Base-by-base conservation (phyloP, 2,329 filamentous ascomycete species). In the Colletotrichum sp. region DNA sequence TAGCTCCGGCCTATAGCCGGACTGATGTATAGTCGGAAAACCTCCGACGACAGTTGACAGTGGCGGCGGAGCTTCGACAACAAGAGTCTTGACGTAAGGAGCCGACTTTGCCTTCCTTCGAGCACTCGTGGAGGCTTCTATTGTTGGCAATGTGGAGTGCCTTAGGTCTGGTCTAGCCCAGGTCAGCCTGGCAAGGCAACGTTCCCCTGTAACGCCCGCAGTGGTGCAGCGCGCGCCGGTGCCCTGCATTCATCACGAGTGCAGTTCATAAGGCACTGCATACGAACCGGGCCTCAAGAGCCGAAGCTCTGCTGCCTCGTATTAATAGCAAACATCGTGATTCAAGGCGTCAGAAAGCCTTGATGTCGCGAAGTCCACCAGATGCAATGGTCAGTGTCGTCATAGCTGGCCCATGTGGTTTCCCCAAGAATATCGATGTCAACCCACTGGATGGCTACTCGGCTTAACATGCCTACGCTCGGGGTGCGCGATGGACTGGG, bases 181-280 rank as follows among this genome's bases (percentile, higher is more conserved):
- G 58, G 43, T 28, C 73, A 76, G 73, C 73, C 73, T 69, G 64
- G 73, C 64, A 73, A 73, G 73, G 70, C 70, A 76, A 76, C 58
- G 64, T 32, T 61, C 16, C 70, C 73, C 70, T 73, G 73, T 18
- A 32, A 65, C 18, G 60, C 55, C 65, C 48, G 58, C 30, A 65
- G 30, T 30, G 43, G 26, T 48, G 64, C 56, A 60, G 64, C 32
- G 48, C 58, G 38, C 68, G 70, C 64, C 64, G 58, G 56, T 52
- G 56, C 34, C 70, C 70, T 75, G 73, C 73, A 65, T 68, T n/a
- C 26, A 38, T 70, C n/a, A 9, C 36, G 9, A 16, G 68, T 72
- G 62, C 24, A 61, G 70, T 65, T 68, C 70, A 34, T 75, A 69
- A 58, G 24, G 43, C 16, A 28, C 7, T 48, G 62, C 70, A 58